These are phyloP conservation scores for Umbelopsis isabellina DNA, from an alignment of 192 early-diverging fungal species.

Conservation along the genomic window DNA sequence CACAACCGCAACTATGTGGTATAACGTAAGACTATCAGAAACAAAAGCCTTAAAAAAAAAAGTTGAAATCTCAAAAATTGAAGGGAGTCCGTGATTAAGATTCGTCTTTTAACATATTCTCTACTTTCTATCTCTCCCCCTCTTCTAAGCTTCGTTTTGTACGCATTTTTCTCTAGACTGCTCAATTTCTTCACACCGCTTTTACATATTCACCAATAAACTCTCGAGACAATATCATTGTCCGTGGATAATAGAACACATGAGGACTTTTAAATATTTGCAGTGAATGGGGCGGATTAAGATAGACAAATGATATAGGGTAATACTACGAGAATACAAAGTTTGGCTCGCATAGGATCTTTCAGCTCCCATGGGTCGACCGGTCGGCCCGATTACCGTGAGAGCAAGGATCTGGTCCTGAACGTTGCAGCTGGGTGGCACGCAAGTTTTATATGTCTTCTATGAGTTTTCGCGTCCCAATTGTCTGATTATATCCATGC, in stretches of 20 bases:
- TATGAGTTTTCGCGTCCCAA: too few species aligned
- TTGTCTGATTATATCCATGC: too few species aligned
- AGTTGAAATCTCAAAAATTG: background rate
- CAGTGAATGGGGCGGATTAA: too few species aligned
- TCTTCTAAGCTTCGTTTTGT: slow-evolving; percentile 8
- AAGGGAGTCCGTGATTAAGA: background rate
- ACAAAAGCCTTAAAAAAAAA: background rate
- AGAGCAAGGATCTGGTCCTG: too few species aligned
- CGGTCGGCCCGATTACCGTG: too few species aligned
- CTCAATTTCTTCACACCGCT: background rate
- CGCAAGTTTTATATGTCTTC: too few species aligned
- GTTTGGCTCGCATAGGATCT: too few species aligned
- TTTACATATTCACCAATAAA: slow-evolving; percentile 24
- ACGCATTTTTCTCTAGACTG: slow-evolving; percentile 20
- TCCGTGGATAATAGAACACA: slow-evolving; percentile 1
- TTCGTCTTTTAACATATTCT: background rate
- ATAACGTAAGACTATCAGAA: background rate
- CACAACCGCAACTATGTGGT: slow-evolving; percentile 1
- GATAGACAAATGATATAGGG: too few species aligned
- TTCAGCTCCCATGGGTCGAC: too few species aligned
- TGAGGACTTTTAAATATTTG: too few species aligned
- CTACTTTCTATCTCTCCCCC: slow-evolving; percentile 11
- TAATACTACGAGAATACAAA: too few species aligned
- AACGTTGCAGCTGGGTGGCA: too few species aligned
- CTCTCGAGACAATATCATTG: background rate